phyloP scores from a whole-genome alignment of 768 basidiomycete species.

The Russula abietina region DNA sequence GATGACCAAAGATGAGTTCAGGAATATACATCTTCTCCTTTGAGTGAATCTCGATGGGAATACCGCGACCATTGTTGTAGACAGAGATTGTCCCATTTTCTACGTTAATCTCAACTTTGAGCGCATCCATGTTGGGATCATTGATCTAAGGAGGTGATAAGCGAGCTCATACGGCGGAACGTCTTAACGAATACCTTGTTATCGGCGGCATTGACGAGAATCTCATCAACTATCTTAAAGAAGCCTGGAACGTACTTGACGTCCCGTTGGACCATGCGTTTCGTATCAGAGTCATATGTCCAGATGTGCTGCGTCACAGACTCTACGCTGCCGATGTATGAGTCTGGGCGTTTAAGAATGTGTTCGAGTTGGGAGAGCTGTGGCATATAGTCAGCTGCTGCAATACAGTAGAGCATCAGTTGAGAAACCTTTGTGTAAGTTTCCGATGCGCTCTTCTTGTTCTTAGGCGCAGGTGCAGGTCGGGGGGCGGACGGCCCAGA shows the following conservation, averaged over 20 bases:
- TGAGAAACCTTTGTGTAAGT: slow-evolving; percentile 74
- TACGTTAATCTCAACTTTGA: slow-evolving; percentile 83
- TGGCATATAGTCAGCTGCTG: slow-evolving; percentile 14
- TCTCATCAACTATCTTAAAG: slow-evolving; percentile 99
- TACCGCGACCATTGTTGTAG: slow-evolving; percentile 92
- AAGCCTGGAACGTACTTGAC: slow-evolving; percentile 94
- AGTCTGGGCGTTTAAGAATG: slow-evolving; percentile 85
- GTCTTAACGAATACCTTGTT: slow-evolving; percentile 73
- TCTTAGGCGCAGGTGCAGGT: slow-evolving; percentile 34
- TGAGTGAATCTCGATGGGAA: slow-evolving; percentile 93
- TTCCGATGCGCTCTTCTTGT: slow-evolving; percentile 87
- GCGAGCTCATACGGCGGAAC: not conserved
- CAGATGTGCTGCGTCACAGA: slow-evolving; percentile 83
- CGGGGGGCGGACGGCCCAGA: slow-evolving; percentile 28
- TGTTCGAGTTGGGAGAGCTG: slow-evolving; percentile 95
- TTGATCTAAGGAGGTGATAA: slow-evolving; percentile 61
- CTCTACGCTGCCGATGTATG: slow-evolving; percentile 96
- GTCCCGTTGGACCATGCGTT: slow-evolving; percentile 77
- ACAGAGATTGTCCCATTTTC: slow-evolving; percentile 85
- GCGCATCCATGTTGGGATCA: slow-evolving; percentile 81
- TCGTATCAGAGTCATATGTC: slow-evolving; percentile 82
- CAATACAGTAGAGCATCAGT: too few relatives aligned
- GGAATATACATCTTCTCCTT: slow-evolving; percentile 94
- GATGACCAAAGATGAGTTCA: slow-evolving; percentile 93
- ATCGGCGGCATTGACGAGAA: slow-evolving; percentile 97